Base-by-base conservation (phyloP, 176 grass and related monocot species). In the Bolboschoenus planiculmis region DNA sequence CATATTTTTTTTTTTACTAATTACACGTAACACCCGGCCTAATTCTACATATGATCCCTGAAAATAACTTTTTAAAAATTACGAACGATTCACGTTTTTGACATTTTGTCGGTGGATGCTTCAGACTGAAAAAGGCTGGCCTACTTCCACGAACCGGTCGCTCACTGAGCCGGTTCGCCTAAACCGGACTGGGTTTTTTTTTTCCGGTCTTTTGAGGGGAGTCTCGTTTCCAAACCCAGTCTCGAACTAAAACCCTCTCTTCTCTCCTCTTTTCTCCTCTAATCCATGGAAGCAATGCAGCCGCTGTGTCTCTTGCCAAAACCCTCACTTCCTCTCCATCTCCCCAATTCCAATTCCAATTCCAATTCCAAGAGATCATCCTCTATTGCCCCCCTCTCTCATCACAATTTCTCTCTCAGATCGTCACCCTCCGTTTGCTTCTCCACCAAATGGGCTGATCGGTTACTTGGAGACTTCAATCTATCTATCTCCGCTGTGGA, bases 391-490 rank as follows among this genome's bases (percentile, higher is more conserved):
- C 9, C n/a, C 47, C 10, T 15, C 36, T 31, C 56, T 24, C n/a
- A 31, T 64, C 44, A 36, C 55, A 27, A 3, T 13, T 35, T 37
- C 24, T 36, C 30, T 7, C 35, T 10, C n/a, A 10, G 21, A 26
- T 15, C 72, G n/a, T 7, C 64, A 8, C 24, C 72, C 24, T 10
- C 63, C 83, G 60, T 83, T 84, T 94, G 92, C 88, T 86, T 89
- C 65, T 90, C 92, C 89, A 81, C 87, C n/a, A 88, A 89, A 84
- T 98, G 95, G 92, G 95, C 96, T 16, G 90, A 97, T 85, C 92
- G 95, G 86, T 92, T 97, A 65, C 87, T 95, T 85, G 86, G 89
- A 14, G 92, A 98, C 83, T 95, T 98, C 87, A 86, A 98, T 84
- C 85, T 91, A 31, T 85, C 90, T 82, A 85, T 92, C 50, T 1